Conservation (phyloP, 1,284 basidiomycete species). For the Ganoderma lingzhi region DNA sequence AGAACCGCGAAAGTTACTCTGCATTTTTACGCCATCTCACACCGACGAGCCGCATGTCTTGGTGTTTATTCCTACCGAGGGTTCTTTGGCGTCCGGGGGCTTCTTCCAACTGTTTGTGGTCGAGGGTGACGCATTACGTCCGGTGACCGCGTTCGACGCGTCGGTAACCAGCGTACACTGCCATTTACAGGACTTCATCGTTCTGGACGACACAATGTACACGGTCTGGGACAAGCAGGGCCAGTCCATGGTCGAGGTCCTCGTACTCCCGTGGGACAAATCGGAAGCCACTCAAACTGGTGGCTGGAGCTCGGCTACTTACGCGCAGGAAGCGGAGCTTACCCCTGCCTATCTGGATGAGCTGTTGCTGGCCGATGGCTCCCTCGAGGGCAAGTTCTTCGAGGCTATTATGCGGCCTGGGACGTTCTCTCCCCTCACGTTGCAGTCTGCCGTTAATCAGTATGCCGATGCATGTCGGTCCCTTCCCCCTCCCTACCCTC, state of each 20-base stretch:
- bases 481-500: conserved; percentile 63
- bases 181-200: conserved; percentile 78
- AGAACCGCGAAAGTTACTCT: conserved; percentile 65
- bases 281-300: conserved; percentile 38
- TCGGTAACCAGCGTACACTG: conserved; percentile 67
- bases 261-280: conserved; percentile 52
- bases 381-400: conserved; percentile 82
- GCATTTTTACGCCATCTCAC: conserved; percentile 55
- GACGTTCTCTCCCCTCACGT: conserved; percentile 83
- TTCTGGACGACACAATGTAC: conserved; percentile 61
- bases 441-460: conserved; percentile 82
- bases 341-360: conserved; percentile 91
- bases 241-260: conserved; percentile 71
- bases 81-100: conserved; percentile 70
- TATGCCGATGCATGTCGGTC: conserved; percentile 80
- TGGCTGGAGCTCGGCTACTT: conserved; percentile 63
- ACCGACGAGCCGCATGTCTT: conserved; percentile 60
- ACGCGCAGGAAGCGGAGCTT: conserved; percentile 73
- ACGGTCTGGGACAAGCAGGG: conserved; percentile 83
- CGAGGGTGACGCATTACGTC: conserved; percentile 60
- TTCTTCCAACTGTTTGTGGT: conserved; percentile 71
- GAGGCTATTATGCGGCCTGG: conserved; percentile 87
- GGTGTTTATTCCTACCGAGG: conserved; percentile 71
- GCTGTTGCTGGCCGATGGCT: conserved; percentile 74
- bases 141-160: conserved; percentile 63